A percentile compares a stretch with the other conserved stretches of the same genome.
Conservation (phyloP, 352 stramenopile species). For the Aphanomyces invadans region DNA sequence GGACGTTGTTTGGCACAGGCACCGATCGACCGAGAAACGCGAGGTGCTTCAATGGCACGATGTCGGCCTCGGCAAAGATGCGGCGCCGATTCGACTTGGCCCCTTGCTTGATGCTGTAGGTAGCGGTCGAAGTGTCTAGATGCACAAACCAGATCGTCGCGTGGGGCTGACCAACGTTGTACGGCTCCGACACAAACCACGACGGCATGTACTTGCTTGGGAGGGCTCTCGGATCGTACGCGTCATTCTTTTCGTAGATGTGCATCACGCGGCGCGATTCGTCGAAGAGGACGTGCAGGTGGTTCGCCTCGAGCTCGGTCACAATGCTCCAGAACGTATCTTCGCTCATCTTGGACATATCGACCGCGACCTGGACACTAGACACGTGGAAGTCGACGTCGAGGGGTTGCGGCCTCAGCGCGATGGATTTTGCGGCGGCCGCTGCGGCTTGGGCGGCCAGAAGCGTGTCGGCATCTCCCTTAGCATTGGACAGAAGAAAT, state of each 20-base stretch:
- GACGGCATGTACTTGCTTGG: not conserved
- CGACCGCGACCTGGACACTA: conserved; percentile 13
- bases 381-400: conserved; percentile 19
- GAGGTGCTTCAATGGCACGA: conserved; percentile 6
- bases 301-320: conserved; percentile 11
- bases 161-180: conserved; percentile 8
- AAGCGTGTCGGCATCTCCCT: not conserved
- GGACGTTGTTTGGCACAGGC: conserved; percentile 4
- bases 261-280: not conserved
- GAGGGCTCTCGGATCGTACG: not conserved
- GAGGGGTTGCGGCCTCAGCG: not conserved
- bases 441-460: conserved; percentile 6
- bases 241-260: conserved; percentile 1
- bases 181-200: not conserved
- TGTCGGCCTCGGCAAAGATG: conserved; percentile 2
- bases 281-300: conserved; percentile 18
- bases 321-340: conserved; percentile 15
- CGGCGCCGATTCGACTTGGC: not conserved
- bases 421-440: not conserved
- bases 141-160: conserved; percentile 19
- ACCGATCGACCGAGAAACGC: conserved; percentile 10
- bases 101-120: conserved; percentile 1
- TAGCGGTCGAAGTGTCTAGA: not conserved
- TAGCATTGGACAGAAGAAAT: conserved; percentile 8
- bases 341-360: not conserved